Evolutionary conservation across 2,329 filamentous ascomycete genomes (phyloP).

Genomic region (Colletotrichum godetiae): DNA sequence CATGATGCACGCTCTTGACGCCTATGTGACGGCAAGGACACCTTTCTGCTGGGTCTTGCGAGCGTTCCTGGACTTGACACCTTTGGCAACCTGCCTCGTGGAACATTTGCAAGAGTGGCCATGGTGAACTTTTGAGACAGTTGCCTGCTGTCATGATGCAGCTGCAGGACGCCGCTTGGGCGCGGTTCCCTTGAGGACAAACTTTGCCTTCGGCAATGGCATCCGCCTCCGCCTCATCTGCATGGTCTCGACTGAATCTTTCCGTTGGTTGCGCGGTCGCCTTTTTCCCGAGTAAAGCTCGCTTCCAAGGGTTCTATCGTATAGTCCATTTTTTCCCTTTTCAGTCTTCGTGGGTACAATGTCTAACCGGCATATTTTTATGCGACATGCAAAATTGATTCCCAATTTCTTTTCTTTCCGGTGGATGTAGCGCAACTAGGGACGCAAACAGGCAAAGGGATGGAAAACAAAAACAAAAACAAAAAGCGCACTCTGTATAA

Average conservation of each 20-base stretch:
- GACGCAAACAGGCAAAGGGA: not conserved
- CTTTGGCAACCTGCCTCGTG: not conserved
- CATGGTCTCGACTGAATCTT: conserved; percentile 3
- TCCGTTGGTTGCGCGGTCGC: conserved; percentile 11
- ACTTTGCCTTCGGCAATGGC: conserved; percentile 31
- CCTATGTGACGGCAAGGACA: conserved; percentile 22
- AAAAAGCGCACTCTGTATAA: conserved; percentile 30
- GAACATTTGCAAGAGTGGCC: conserved; percentile 4
- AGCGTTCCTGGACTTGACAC: conserved; percentile 4
- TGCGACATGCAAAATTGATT: conserved; percentile 30
- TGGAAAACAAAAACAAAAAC: not conserved
- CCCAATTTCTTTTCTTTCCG: conserved; percentile 36
- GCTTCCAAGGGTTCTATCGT: conserved; percentile 14
- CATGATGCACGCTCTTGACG: conserved; percentile 29
- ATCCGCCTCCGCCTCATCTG: conserved; percentile 43
- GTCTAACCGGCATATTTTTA: conserved; percentile 7
- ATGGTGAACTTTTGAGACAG: conserved; percentile 20
- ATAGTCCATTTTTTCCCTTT: conserved; percentile 1
- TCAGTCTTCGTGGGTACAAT: conserved; percentile 22
- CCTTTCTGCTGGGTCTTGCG: conserved; percentile 2
- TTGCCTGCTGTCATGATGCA: conserved; percentile 11
- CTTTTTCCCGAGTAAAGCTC: not conserved
- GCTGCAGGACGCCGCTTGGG: not conserved
- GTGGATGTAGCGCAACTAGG: not conserved
- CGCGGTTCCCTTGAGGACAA: not conserved